Base-by-base conservation (phyloP, 345 rosid species). In the Limnanthes douglasii region DNA sequence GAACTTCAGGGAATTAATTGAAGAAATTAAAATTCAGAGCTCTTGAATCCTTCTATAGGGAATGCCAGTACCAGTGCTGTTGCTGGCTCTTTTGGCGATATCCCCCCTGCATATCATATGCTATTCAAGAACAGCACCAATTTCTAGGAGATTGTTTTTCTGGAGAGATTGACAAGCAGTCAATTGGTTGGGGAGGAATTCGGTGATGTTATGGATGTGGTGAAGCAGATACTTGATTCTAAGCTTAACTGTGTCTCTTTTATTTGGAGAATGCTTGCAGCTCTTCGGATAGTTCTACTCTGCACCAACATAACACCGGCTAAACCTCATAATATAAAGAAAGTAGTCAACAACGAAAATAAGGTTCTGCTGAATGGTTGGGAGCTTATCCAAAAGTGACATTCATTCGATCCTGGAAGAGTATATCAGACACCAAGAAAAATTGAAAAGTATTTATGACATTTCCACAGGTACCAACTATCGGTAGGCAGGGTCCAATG, bases 91-190 rank as follows among this genome's bases (percentile, higher is more conserved):
- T 75, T 77, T 20, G 96, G 98, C 19, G 84, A 84, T 44, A 80
- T 90, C 48, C 93, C 98, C 6, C 98, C 98, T 43, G 99, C 96
- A 4, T 92, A 92, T 48, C 72, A 94, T 29, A 71, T 71, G 70
- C 94, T 70, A 69, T 94, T 92, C 21, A n/a, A n/a, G n/a, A n/a
- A 92, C 94, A 11, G 96, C 85, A 39, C 94, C 93, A 8, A 78
- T 63, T 85, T 96, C 66, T 81, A 67, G 4, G 99, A 96, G 24
- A 96, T 81, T 0, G 93, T 85, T 29, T 68, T 92, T 40, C 93
- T 85, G 4, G 96, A 92, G 77, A 66, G 85, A 45, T 76, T 72
- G 35, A 85, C 96, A 11, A 81, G 86, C 15, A 64, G 83, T 52
- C 57, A 69, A 9, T 78, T 96, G 0, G 86, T 75, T 0, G 98